These are phyloP conservation scores for Vitis rotundifolia DNA, from an alignment of 164 flowering plant species.

Conservation along the genomic window DNA sequence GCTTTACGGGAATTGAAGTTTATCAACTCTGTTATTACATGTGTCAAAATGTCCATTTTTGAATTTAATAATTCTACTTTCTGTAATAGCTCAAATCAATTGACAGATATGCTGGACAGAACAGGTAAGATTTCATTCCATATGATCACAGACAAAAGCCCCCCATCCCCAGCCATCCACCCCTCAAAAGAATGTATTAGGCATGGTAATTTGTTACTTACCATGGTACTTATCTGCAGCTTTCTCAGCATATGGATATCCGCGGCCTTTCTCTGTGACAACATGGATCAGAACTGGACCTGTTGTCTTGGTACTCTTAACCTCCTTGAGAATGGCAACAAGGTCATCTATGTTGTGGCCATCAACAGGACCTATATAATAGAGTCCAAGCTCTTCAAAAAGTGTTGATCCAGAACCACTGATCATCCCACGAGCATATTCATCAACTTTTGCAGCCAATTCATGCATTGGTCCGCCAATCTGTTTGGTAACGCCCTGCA, in stretches of 20 bases:
- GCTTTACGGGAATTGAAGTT: too few relatives aligned
- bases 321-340: slow-evolving; percentile 78
- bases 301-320: slow-evolving; percentile 75
- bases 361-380: slow-evolving; percentile 97
- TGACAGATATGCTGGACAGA: too few relatives aligned
- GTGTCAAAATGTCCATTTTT: too few relatives aligned
- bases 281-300: slow-evolving; percentile 96
- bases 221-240: slow-evolving; percentile 99
- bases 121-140: too few relatives aligned
- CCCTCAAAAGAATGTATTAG: too few relatives aligned
- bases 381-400: slow-evolving; percentile 96
- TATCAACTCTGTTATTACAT: too few relatives aligned
- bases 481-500: slow-evolving; percentile 91
- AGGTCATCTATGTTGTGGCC: slow-evolving; percentile 95
- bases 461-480: slow-evolving; percentile 90
- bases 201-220: slow-evolving; percentile 20
- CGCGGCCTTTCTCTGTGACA: slow-evolving; percentile 95
- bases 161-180: too few relatives aligned
- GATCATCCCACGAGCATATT: slow-evolving; percentile 97
- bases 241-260: slow-evolving; percentile 93
- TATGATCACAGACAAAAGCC: too few relatives aligned
- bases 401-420: slow-evolving; percentile 91
- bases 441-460: slow-evolving; percentile 94
- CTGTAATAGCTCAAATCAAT: too few relatives aligned
- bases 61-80: too few relatives aligned